Evolutionary conservation across 495 filamentous ascomycete genomes (phyloP), one percentile per base, ranked within the genome.

Genomic region (Lophium mytilinum): DNA sequence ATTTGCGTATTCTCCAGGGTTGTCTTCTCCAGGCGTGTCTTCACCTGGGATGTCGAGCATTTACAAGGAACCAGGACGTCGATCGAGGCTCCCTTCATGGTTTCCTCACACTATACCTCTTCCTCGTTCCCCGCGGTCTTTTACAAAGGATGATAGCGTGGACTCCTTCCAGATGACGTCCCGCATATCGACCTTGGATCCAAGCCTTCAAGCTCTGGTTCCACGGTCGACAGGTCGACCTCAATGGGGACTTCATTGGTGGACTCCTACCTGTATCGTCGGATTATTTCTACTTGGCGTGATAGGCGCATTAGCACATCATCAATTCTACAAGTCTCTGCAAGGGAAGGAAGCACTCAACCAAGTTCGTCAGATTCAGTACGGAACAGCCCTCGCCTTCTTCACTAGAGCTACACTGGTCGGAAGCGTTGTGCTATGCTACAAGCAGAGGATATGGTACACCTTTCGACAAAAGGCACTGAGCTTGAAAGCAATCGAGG

Each of bases 371-470:
- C 66, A 67, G 56, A 50, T 68, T 50, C 61, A 70, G 9, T 61
- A 64, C 52, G 72, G 72, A 8, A 71, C 67, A 8, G 71, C 69
- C 0, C 53, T 74, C 37, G 72, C 72, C 4, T 74, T 70, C 53
- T 71, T 66, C 19, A 72, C 69, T 0, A 74, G 72, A 54, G 65
- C 69, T 5, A 60, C 61, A 15, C 56, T 74, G 55, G 71, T 71
- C 41, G 68, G 69, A 15, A 61, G 69, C 9, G 49, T 69, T 9
- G 60, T 73, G 14, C 50, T 74, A 36, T 63, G 68, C 39, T 58
- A 49, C 57, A 70, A 71, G 36, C 72, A 74, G 57, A 63, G 72
- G n/a, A 60, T 72, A 40, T 74, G 72, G 72, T 55, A 67, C 15
- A 71, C 72, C 0, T 52, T 74, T 39, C 63, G 71, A 41, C 47